Base-by-base conservation (phyloP, 1,284 basidiomycete species). In the Rhodotorula sp. region DNA sequence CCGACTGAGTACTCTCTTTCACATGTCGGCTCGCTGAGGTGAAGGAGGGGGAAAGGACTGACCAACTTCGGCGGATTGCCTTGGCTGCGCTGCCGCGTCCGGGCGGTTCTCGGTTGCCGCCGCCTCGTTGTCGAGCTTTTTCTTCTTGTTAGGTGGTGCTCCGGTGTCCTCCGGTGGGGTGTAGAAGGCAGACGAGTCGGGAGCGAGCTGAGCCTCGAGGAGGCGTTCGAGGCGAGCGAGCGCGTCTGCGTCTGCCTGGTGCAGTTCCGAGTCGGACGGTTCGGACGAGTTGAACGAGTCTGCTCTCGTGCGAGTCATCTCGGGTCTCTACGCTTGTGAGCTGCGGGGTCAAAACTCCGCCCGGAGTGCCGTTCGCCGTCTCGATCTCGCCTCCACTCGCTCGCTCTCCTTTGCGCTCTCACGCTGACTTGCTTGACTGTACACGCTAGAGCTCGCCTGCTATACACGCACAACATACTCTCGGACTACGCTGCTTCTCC, bases 131-230 rank as follows among this genome's bases (percentile, higher is more conserved):
- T 46, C 10, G 12, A 48, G n/a, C 47, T 67, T 66, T 56, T 58
- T 71, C 21, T 60, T 65, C 52, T 69, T 68, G 48, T n/a, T 31
- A 6, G 48, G 43, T 3, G 31, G 54, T 14, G 7, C 51, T 10
- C 26, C 34, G 43, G 26, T 10, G 43, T 18, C 21, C 15, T 61
- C 39, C 29, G 54, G 20, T 16, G 48, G 26, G n/a, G 60, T 1
- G 29, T 26, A 18, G 23, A 3, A 49, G 29, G 29, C 51, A 4
- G 5, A 23, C 14, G 58, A 48, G 52, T 58, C 64, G 58, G 48
- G 64, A 29, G 67, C 66, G 63, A 74, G 69, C 52, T 71, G 62
- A 3, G 48, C 43, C 48, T 74, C 69, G 62, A 74, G 67, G n/a
- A 56, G 54, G 15, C 61, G 61, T 15, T 64, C 66, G 29, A 73